Base-by-base conservation (phyloP, 1,139 yeast genomes). In the Nakaseomyces glabratus region DNA sequence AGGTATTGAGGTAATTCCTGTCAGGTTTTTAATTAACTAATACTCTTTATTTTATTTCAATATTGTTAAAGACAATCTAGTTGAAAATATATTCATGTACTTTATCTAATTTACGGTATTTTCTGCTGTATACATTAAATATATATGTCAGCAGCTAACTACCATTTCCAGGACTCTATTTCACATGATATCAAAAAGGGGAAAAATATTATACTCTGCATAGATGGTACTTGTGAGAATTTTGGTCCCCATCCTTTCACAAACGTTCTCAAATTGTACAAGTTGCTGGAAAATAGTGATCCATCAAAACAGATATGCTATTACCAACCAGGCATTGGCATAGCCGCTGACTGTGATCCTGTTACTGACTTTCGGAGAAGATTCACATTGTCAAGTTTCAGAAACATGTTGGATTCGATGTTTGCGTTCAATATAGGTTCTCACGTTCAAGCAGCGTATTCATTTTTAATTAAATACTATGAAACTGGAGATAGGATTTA, bases 281-380 rank as follows among this genome's bases (percentile, higher is more conserved):
- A 69, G 32, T 55, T 76, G 54, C 49, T 76, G 20, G 74, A 72
- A 9, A 69, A 68, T 38, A 63, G 64, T 25, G 49, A 56, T 23
- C 45, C 54, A 4, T 39, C 44, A 1, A 34, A 41, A 12, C 81
- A 75, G 43, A 42, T 71, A 24, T 72, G 79, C 44, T 75, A 76
- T 47, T 76, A 76, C 46, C 82, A 76, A 45, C 78, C 82, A 1
- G 82, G 82, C 0, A 68, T 76, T 16, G 82, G 82, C 1, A 68
- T 70, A 6, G 57, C 65, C 9, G 67, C 70, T 40, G 57, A 61
- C 15, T 60, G 66, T 10, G 69, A 68, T 17, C 46, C 62, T 7
- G 62, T 60, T 44, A 38, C 42, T 38, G 34, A 47, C 35, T 24
- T 45, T 37, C 18, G 49, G 40, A 28, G 51, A 22, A 38, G 42